phyloP scores from a whole-genome alignment of 768 basidiomycete genomes.

The Tricholoma saponaceum region DNA sequence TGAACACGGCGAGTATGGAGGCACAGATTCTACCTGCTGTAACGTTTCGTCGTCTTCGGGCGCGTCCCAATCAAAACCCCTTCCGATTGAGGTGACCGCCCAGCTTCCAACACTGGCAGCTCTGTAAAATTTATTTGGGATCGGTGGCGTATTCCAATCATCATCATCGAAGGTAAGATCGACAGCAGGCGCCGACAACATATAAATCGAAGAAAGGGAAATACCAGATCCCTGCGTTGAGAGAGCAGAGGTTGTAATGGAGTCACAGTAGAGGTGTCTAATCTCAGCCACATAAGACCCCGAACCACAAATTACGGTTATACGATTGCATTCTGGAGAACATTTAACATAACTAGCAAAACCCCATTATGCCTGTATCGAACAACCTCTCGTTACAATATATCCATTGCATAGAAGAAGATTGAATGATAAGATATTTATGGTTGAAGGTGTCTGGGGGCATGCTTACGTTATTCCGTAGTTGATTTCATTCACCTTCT shows the following conservation, averaged over 20 bases:
- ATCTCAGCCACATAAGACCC: conserved; percentile 4
- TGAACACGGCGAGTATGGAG: conserved; percentile 8
- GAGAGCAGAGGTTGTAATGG: conserved; percentile 7
- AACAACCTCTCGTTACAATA: not conserved
- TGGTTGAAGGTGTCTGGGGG: conserved; percentile 9
- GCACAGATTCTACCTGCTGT: conserved; percentile 15
- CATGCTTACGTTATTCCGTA: conserved; percentile 25
- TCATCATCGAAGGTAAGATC: conserved; percentile 67
- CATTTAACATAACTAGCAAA: not conserved
- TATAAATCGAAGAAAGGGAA: conserved; percentile 26
- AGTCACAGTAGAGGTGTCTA: not conserved
- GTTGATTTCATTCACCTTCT: not conserved
- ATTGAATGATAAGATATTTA: not conserved
- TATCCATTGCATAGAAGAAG: not conserved
- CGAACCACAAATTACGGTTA: not conserved
- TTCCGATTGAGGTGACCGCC: conserved; percentile 82
- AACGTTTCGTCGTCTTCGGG: conserved; percentile 27
- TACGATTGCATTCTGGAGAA: not conserved
- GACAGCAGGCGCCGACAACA: conserved; percentile 57
- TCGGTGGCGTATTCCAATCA: conserved; percentile 57
- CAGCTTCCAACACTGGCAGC: conserved; percentile 74
- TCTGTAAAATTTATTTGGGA: conserved; percentile 48
- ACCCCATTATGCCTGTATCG: not conserved
- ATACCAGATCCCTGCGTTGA: conserved; percentile 3
- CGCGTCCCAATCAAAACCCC: conserved; percentile 74